Percentiles rank a stretch among this genome's conserved stretches.
Evolutionary conservation across 306 rosid species (phyloP).

Genomic region (Lablab purpureus): DNA sequence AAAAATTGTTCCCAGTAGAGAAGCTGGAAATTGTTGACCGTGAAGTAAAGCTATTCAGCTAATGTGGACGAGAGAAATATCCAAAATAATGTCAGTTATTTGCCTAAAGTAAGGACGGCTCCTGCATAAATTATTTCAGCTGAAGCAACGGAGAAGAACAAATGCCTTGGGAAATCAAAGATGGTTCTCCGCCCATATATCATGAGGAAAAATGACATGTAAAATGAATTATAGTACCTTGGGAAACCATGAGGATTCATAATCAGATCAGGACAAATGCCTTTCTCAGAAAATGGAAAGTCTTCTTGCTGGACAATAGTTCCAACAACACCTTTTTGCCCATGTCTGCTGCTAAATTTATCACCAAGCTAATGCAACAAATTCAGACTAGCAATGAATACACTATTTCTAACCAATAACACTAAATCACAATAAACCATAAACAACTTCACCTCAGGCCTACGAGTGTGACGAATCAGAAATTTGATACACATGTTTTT

Average conservation of each 20-base stretch:
- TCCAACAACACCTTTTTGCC: slow-evolving; percentile 99
- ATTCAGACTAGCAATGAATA: slow-evolving; percentile 41
- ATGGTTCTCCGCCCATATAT: background rate
- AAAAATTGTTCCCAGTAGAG: background rate
- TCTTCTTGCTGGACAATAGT: slow-evolving; percentile 96
- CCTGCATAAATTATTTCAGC: background rate
- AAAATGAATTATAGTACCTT: slow-evolving; percentile 58
- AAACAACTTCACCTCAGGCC: slow-evolving; percentile 82
- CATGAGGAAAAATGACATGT: background rate
- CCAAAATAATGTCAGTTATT: background rate
- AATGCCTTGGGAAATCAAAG: too few species aligned
- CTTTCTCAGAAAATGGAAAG: slow-evolving; percentile 95
- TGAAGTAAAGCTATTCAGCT: background rate
- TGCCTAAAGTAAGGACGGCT: background rate
- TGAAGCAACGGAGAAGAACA: slow-evolving; percentile 26
- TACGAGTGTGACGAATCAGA: slow-evolving; percentile 85
- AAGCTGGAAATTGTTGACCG: slow-evolving; percentile 3
- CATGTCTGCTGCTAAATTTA: slow-evolving; percentile 99
- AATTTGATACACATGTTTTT: slow-evolving; percentile 76
- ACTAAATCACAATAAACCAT: slow-evolving; percentile 25
- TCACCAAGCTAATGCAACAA: slow-evolving; percentile 75
- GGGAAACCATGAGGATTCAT: slow-evolving; percentile 99
- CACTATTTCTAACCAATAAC: slow-evolving; percentile 22
- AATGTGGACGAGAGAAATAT: slow-evolving; percentile 20
- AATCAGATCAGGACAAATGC: slow-evolving; percentile 96